Percentiles rank a stretch among this genome's conserved stretches.
Conservation (phyloP, 1,284 basidiomycete genomes). For the Sporisorium scitamineum region DNA sequence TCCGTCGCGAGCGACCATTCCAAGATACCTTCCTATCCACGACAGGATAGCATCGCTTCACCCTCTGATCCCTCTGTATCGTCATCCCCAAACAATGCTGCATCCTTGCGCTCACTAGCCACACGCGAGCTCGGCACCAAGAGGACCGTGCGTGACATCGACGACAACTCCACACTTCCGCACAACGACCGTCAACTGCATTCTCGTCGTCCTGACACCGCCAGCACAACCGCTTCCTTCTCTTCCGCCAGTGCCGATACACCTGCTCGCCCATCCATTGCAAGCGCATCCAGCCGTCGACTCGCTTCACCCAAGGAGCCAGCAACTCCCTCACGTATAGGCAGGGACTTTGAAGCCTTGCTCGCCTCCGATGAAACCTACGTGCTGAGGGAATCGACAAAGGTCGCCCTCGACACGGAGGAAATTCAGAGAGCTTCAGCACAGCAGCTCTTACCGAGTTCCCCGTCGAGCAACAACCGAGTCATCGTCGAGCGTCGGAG, state of each 20-base stretch:
- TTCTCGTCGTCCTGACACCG: conserved; percentile 15
- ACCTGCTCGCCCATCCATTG: conserved; percentile 1
- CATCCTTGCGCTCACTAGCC: conserved; percentile 7
- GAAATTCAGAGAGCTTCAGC: background rate
- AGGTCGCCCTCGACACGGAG: conserved; percentile 26
- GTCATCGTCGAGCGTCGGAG: conserved; percentile 41
- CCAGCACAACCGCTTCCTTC: conserved; percentile 34
- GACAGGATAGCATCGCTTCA: conserved; percentile 9
- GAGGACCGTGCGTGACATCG: background rate
- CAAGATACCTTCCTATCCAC: conserved; percentile 41
- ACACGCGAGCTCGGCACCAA: conserved; percentile 9
- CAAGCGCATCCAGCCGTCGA: conserved; percentile 18
- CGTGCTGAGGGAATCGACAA: conserved; percentile 43
- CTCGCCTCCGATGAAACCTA: conserved; percentile 56
- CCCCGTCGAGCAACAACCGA: conserved; percentile 16
- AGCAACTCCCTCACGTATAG: conserved; percentile 30
- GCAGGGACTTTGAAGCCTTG: conserved; percentile 51
- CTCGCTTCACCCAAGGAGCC: conserved; percentile 24
- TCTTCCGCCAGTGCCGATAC: conserved; percentile 26
- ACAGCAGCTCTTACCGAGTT: background rate
- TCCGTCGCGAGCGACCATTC: conserved; percentile 41
- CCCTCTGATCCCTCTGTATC: conserved; percentile 2
- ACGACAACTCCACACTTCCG: conserved; percentile 8
- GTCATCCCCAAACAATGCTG: conserved; percentile 5
- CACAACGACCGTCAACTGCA: conserved; percentile 5